These are phyloP conservation scores for Talaromyces adpressus DNA, from an alignment of 495 filamentous ascomycete species.

Conservation along the genomic window DNA sequence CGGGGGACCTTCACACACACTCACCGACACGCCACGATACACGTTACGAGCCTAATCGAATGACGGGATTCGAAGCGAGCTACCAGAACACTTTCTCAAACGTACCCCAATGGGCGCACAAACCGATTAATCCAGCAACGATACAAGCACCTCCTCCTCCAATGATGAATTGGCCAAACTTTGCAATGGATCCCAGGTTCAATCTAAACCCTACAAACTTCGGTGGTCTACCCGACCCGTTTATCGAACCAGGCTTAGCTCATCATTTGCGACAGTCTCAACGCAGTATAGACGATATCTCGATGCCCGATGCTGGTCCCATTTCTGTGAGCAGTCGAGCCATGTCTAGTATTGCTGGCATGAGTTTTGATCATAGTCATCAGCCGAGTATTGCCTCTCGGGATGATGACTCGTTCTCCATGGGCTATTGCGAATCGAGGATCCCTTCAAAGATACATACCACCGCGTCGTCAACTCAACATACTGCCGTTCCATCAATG, in stretches of 20 bases:
- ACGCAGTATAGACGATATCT: conserved; percentile 36
- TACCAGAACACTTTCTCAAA: conserved; percentile 15
- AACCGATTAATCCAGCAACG: conserved; percentile 12
- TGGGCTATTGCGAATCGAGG: conserved; percentile 31
- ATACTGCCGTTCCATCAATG: conserved; percentile 28
- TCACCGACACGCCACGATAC: conserved; percentile 36
- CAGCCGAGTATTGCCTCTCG: conserved; percentile 31
- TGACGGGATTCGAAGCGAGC: conserved; percentile 7
- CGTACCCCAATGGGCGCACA: conserved; percentile 22
- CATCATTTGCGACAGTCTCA: conserved; percentile 32
- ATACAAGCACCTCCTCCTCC: conserved; percentile 13
- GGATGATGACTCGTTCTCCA: conserved; percentile 28
- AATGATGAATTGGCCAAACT: conserved; percentile 12
- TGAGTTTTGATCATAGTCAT: conserved; percentile 39
- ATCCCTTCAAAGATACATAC: conserved; percentile 32
- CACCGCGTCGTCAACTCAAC: conserved; percentile 29
- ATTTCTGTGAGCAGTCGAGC: conserved; percentile 35
- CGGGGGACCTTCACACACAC: conserved; percentile 41
- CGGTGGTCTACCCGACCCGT: conserved; percentile 32
- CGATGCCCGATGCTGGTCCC: conserved; percentile 44
- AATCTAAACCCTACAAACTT: conserved; percentile 16
- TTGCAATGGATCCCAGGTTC: conserved; percentile 16
- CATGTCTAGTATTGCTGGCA: conserved; percentile 36
- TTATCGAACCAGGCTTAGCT: conserved; percentile 22
- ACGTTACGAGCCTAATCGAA: conserved; percentile 8